Conservation (phyloP, 1,284 basidiomycete species). For the Papiliotrema flavescens region DNA sequence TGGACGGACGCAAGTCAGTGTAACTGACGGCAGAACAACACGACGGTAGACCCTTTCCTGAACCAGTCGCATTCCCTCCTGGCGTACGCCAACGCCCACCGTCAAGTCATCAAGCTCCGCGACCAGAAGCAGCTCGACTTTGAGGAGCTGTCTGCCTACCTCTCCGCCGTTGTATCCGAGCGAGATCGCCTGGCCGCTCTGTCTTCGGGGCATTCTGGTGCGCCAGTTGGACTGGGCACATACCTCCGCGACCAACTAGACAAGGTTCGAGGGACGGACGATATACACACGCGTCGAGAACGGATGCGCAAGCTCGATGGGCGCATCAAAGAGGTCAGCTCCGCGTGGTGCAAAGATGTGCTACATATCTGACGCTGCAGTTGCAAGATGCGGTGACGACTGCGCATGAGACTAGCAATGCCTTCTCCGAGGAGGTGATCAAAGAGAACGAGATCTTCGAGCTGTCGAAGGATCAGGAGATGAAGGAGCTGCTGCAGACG, state of each 20-base stretch:
- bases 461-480: constrained; percentile 82
- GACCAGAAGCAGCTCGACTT: constrained; percentile 99
- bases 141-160: constrained; percentile 93
- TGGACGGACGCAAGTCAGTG: neutral
- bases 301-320: constrained; percentile 86
- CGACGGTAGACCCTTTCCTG: constrained; percentile 80
- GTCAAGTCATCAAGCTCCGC: constrained; percentile 84
- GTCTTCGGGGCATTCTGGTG: constrained; percentile 55
- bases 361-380: constrained; percentile 53
- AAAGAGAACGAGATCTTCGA: constrained; percentile 88
- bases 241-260: constrained; percentile 95
- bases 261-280: constrained; percentile 83
- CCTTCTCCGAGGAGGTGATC: constrained; percentile 90
- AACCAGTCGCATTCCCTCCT: constrained; percentile 83
- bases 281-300: constrained; percentile 79
- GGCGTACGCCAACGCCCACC: constrained; percentile 83
- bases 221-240: constrained; percentile 68
- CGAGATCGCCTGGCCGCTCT: constrained; percentile 85
- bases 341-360: too few species aligned
- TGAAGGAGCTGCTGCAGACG: constrained; percentile 87
- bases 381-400: constrained; percentile 93
- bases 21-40: constrained; percentile 62
- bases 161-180: constrained; percentile 84
- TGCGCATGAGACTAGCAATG: constrained; percentile 90
- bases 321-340: constrained; percentile 86